A percentile compares a stretch with the other conserved stretches of the same genome.
Evolutionary conservation across 164 flowering plant species (phyloP).

Genomic region (Umbellularia californica): DNA sequence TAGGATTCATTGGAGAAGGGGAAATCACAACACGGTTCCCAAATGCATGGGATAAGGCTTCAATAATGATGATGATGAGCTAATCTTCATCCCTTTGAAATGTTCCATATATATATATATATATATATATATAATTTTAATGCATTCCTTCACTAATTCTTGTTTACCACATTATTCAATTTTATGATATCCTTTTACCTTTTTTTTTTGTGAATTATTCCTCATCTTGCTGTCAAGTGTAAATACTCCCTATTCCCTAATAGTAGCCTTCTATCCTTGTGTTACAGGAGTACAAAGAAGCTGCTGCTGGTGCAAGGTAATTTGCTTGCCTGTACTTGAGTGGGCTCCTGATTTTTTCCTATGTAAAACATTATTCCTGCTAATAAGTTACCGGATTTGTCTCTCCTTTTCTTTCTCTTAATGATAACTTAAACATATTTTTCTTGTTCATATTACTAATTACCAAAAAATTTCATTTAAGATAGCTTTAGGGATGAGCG

Average conservation of each 20-base stretch:
- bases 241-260: background rate
- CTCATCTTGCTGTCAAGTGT: background rate
- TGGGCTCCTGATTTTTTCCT: background rate
- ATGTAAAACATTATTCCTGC: background rate
- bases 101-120: too few relatives aligned
- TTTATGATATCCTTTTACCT: background rate
- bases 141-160: too few relatives aligned
- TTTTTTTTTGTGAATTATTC: background rate
- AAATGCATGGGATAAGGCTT: too few relatives aligned
- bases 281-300: slow-evolving; percentile 25
- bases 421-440: background rate
- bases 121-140: too few relatives aligned
- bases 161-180: too few relatives aligned
- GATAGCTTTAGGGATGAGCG: too few relatives aligned
- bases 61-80: too few relatives aligned
- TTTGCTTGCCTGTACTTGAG: background rate
- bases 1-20: too few relatives aligned
- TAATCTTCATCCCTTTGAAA: too few relatives aligned
- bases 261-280: background rate
- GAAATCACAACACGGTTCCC: too few relatives aligned
- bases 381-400: background rate
- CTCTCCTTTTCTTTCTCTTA: background rate
- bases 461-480: too few relatives aligned
- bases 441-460: too few relatives aligned
- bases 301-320: slow-evolving; percentile 28